phyloP scores from a whole-genome alignment of 2,329 filamentous ascomycete species.

The Chalaropsis ovoidea region DNA sequence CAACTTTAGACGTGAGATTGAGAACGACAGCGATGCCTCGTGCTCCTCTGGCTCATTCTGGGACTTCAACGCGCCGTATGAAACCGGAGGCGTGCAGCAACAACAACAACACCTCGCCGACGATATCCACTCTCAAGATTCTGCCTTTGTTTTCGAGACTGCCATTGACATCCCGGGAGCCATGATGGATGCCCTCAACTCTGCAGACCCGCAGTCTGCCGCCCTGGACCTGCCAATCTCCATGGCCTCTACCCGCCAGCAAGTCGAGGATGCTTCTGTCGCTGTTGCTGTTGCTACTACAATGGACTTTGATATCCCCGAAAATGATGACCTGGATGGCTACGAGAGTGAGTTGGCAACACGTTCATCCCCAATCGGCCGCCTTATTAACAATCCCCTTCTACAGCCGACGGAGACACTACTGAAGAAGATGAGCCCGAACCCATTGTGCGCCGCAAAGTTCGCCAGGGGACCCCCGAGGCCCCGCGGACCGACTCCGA shows the following conservation, averaged over 20 bases:
- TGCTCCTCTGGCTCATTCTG: slow-evolving; percentile 52
- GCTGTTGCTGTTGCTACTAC: neutral
- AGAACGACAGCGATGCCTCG: slow-evolving; percentile 52
- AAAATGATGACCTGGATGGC: slow-evolving; percentile 42
- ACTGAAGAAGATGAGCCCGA: slow-evolving; percentile 51
- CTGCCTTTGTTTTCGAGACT: slow-evolving; percentile 30
- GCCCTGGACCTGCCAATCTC: neutral
- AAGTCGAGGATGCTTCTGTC: slow-evolving; percentile 3
- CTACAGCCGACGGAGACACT: slow-evolving; percentile 49
- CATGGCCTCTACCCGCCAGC: neutral
- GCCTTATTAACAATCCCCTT: slow-evolving; percentile 5
- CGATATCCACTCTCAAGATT: slow-evolving; percentile 28
- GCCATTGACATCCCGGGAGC: slow-evolving; percentile 35
- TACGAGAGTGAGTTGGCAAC: slow-evolving; percentile 42
- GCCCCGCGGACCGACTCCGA: slow-evolving; percentile 44
- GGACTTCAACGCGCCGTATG: slow-evolving; percentile 46
- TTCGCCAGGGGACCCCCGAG: slow-evolving; percentile 35
- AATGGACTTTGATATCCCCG: slow-evolving; percentile 32
- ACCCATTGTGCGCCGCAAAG: slow-evolving; percentile 41
- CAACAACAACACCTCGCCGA: slow-evolving; percentile 36
- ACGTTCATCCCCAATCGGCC: slow-evolving; percentile 21
- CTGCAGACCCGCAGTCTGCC: slow-evolving; percentile 29
- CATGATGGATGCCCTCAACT: slow-evolving; percentile 29
- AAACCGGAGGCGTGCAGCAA: slow-evolving; percentile 35
- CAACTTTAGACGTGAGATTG: slow-evolving; percentile 61